Percentiles rank a stretch among this genome's conserved stretches.
These are phyloP conservation scores for Arctium lappa DNA, from an alignment of 129 eudicot genomes.

Conservation along the genomic window DNA sequence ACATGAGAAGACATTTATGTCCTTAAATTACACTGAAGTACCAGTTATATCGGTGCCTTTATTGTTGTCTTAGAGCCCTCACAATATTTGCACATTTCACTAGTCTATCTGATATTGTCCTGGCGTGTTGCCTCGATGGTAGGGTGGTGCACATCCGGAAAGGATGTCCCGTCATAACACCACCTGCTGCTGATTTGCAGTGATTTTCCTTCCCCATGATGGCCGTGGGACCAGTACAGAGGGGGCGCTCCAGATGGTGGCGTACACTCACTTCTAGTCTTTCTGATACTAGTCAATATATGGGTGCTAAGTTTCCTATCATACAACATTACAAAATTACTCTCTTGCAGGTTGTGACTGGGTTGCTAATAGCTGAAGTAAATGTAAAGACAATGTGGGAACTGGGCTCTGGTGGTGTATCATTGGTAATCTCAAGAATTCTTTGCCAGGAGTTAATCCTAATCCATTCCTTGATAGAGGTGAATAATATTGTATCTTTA, in stretches of 20 bases:
- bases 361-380: constrained; percentile 91
- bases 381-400: constrained; percentile 96
- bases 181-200: too few species aligned
- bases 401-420: constrained; percentile 95
- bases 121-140: too few species aligned
- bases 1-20: constrained; percentile 1
- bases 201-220: too few species aligned
- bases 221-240: too few species aligned
- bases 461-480: constrained; percentile 2
- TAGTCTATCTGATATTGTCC: neutral
- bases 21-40: neutral
- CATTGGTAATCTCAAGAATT: constrained; percentile 62
- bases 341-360: constrained; percentile 75
- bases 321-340: neutral
- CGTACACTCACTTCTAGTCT: neutral
- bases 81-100: neutral
- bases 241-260: too few species aligned
- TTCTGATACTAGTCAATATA: neutral
- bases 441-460: constrained; percentile 10
- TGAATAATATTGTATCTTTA: neutral
- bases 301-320: neutral
- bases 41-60: neutral
- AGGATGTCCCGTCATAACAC: too few species aligned
- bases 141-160: too few species aligned
- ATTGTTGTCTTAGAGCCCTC: neutral